These are phyloP conservation scores for Heritiera littoralis DNA, from an alignment of 345 rosid species.

Conservation along the genomic window DNA sequence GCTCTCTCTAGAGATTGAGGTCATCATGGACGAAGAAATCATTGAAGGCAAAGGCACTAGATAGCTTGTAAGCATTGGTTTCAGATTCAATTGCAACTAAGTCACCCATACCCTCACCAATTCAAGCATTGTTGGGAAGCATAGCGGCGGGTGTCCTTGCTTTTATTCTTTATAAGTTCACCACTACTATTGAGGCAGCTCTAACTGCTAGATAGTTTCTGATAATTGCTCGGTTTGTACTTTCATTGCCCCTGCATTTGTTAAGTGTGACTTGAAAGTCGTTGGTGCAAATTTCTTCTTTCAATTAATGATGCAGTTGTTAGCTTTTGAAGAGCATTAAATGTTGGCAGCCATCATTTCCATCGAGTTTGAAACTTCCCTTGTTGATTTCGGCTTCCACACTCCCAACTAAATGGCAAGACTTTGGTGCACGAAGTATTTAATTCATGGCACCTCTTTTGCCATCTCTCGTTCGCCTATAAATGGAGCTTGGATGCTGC, in stretches of 20 bases:
- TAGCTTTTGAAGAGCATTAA: too few species aligned
- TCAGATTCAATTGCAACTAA: constrained; percentile 55
- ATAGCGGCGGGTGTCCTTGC: constrained; percentile 78
- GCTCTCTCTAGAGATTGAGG: constrained; percentile 59
- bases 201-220: constrained; percentile 72
- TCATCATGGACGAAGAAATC: constrained; percentile 69
- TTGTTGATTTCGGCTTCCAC: too few species aligned
- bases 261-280: too few species aligned
- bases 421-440: too few species aligned
- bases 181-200: constrained; percentile 68
- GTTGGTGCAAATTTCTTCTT: too few species aligned
- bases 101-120: constrained; percentile 61
- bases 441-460: too few species aligned
- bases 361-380: too few species aligned
- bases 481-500: too few species aligned
- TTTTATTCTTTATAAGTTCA: constrained; percentile 84
- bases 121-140: constrained; percentile 80
- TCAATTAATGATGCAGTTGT: too few species aligned
- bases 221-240: constrained; percentile 18
- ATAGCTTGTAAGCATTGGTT: constrained; percentile 60
- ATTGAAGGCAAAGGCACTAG: constrained; percentile 78
- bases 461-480: too few species aligned
- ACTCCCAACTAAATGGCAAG: too few species aligned
- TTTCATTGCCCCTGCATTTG: neutral
- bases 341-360: too few species aligned